These are phyloP conservation scores for Termitomyces bulborhizus DNA, from an alignment of 768 basidiomycete species.

Conservation along the genomic window DNA sequence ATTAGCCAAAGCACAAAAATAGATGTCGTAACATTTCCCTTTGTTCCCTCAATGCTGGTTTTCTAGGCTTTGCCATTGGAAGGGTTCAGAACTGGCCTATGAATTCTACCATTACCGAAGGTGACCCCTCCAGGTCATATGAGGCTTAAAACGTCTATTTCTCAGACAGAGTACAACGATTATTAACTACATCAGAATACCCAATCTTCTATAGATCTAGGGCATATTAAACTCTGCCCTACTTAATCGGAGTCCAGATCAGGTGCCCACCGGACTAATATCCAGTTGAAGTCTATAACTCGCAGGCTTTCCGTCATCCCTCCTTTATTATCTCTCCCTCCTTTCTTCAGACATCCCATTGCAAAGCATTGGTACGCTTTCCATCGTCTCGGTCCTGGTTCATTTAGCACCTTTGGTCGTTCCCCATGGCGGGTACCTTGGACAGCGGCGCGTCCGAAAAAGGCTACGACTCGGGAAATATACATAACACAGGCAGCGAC, in stretches of 20 bases:
- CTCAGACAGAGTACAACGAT: background rate
- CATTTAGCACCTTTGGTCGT: background rate
- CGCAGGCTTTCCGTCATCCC: conserved; percentile 2
- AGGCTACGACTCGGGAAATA: conserved; percentile 9
- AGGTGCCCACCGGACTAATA: conserved; percentile 10
- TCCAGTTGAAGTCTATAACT: conserved; percentile 13
- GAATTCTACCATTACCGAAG: background rate
- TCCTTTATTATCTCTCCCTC: background rate
- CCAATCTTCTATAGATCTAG: conserved; percentile 3
- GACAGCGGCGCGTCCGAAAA: conserved; percentile 14
- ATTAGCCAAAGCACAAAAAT: background rate
- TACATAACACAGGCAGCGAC: conserved; percentile 17
- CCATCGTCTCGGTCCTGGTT: background rate
- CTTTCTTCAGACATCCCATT: background rate
- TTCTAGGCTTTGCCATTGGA: background rate
- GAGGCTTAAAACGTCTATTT: background rate
- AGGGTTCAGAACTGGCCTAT: background rate
- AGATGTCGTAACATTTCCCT: background rate
- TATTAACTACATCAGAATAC: conserved; percentile 7
- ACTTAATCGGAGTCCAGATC: conserved; percentile 6
- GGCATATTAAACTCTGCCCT: conserved; percentile 11
- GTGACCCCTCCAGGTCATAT: background rate
- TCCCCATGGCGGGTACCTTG: conserved; percentile 3
- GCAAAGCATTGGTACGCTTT: background rate
- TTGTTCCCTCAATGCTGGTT: background rate